A percentile compares a stretch with the other conserved stretches of the same genome.
phyloP scores from a whole-genome alignment of 139 green algal genomes.

The Chlorella sp. region DNA sequence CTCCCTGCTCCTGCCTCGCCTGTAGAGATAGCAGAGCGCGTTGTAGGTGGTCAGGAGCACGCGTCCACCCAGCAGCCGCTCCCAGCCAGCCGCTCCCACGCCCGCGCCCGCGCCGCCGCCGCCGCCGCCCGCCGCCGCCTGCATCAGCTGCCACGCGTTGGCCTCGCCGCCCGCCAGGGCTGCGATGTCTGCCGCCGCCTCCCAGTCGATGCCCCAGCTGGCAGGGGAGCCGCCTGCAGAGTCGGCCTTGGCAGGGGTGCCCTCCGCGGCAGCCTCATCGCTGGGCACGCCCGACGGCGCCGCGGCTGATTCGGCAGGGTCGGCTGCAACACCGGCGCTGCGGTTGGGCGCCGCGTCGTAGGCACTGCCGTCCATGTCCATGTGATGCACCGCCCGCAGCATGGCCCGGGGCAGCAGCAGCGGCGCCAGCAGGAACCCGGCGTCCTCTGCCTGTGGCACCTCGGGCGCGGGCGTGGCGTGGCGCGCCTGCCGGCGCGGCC shows the following conservation, averaged over 20 bases:
- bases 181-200: neutral
- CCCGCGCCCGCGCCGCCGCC: too few species aligned
- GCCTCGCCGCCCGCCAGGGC: neutral
- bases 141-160: constrained; percentile 4
- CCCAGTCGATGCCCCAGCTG: neutral
- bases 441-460: neutral
- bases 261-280: too few species aligned
- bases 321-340: too few species aligned
- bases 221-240: neutral
- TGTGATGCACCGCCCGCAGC: too few species aligned
- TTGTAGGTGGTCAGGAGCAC: constrained; percentile 36
- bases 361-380: neutral
- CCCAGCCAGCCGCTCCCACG: neutral
- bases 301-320: too few species aligned
- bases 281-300: too few species aligned
- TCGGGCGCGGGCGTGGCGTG: too few species aligned
- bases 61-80: neutral
- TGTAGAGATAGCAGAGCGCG: constrained; percentile 11
- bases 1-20: too few species aligned
- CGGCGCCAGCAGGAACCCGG: constrained; percentile 16
- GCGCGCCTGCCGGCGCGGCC: too few species aligned
- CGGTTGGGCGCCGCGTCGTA: too few species aligned
- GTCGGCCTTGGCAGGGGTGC: neutral
- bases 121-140: neutral
- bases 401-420: neutral